These are phyloP conservation scores for Phytophthora rubi DNA, from an alignment of 352 stramenopile species.

Conservation along the genomic window DNA sequence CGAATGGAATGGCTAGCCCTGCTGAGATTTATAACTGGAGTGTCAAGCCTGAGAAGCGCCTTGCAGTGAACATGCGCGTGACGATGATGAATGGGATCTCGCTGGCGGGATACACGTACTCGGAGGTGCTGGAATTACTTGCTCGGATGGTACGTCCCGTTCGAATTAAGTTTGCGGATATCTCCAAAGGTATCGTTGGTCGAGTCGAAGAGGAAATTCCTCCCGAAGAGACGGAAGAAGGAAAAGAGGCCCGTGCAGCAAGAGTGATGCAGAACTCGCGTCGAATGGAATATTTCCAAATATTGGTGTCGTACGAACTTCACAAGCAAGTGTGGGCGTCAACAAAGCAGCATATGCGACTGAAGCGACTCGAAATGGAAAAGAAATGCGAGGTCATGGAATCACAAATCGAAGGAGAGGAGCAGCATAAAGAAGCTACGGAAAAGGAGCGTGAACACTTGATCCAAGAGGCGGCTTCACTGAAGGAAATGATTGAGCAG, in stretches of 20 bases:
- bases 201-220: slow-evolving; percentile 66
- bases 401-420: slow-evolving; percentile 51
- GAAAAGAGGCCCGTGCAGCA: slow-evolving; percentile 66
- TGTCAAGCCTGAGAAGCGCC: slow-evolving; percentile 87
- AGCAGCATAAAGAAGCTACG: slow-evolving; percentile 49
- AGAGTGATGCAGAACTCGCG: slow-evolving; percentile 68
- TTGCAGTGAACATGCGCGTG: slow-evolving; percentile 84
- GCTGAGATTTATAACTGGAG: slow-evolving; percentile 92
- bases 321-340: slow-evolving; percentile 80
- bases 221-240: slow-evolving; percentile 74
- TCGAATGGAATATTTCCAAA: slow-evolving; percentile 78
- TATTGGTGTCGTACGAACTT: slow-evolving; percentile 77
- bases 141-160: slow-evolving; percentile 70
- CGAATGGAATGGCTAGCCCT: slow-evolving; percentile 81
- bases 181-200: slow-evolving; percentile 85
- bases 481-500: slow-evolving; percentile 69
- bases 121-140: slow-evolving; percentile 79
- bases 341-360: slow-evolving; percentile 55
- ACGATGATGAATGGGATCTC: slow-evolving; percentile 83
- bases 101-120: slow-evolving; percentile 81
- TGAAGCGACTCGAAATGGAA: slow-evolving; percentile 54
- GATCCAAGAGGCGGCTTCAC: slow-evolving; percentile 54
- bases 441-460: slow-evolving; percentile 69
- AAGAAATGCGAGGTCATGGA: slow-evolving; percentile 67
- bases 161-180: slow-evolving; percentile 86